These are phyloP conservation scores for Hirschioporus abietinus DNA, from an alignment of 768 basidiomycete genomes.

Conservation along the genomic window DNA sequence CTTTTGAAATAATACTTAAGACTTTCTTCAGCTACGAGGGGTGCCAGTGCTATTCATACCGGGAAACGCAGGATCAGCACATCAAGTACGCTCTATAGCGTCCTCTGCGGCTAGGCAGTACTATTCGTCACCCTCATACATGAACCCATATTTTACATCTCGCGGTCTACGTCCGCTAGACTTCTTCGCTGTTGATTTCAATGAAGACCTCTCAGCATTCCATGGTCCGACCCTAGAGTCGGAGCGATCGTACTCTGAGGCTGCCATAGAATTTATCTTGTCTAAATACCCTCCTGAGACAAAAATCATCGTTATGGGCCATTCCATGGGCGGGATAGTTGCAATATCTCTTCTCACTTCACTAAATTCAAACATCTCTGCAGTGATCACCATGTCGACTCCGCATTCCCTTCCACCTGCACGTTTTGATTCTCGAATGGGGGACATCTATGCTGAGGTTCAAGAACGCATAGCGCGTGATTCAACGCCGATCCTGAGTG, in stretches of 20 bases:
- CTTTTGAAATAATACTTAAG: conserved; percentile 4
- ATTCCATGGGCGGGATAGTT: conserved; percentile 97
- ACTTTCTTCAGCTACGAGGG: conserved; percentile 35
- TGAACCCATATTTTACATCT: conserved; percentile 48
- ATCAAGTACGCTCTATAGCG: conserved; percentile 92
- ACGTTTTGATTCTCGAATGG: conserved; percentile 77
- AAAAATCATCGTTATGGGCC: conserved; percentile 74
- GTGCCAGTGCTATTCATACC: conserved; percentile 94
- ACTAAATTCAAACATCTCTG: conserved; percentile 44
- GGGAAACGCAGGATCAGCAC: conserved; percentile 93
- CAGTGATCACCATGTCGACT: conserved; percentile 93
- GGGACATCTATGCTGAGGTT: conserved; percentile 59
- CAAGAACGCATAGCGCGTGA: conserved; percentile 33
- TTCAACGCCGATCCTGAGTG: conserved; percentile 67
- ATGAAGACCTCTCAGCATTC: conserved; percentile 95
- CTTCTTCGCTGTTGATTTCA: conserved; percentile 91
- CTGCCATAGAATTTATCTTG: conserved; percentile 72
- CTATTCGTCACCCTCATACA: conserved; percentile 52
- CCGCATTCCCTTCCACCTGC: conserved; percentile 87
- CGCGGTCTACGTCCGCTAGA: conserved; percentile 57
- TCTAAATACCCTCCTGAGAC: conserved; percentile 65
- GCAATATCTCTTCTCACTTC: conserved; percentile 75
- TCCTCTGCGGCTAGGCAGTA: conserved; percentile 84
- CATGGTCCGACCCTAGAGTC: conserved; percentile 84
- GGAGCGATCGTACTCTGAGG: conserved; percentile 69